Percentiles rank a stretch among this genome's conserved stretches.
phyloP scores from a whole-genome alignment of 306 rosid species.

The Boehmeria nivea region DNA sequence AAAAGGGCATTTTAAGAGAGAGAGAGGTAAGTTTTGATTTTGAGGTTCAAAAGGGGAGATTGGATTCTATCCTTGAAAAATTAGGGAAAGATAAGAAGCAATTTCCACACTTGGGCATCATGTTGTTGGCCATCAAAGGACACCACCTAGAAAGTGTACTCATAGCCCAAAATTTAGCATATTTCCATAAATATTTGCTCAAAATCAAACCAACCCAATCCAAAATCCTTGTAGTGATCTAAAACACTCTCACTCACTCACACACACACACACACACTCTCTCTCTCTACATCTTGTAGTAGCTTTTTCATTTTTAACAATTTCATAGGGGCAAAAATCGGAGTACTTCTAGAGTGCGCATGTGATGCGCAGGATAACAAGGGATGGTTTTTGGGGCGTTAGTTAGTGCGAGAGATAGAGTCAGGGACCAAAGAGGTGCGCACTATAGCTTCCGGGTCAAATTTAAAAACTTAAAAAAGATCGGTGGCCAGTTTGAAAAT shows the following conservation, averaged over 20 bases:
- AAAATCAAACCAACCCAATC: constrained; percentile 6
- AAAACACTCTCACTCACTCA: constrained; percentile 12
- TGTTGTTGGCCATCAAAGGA: constrained; percentile 78
- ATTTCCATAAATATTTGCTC: constrained; percentile 27
- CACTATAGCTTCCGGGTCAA: too few species aligned
- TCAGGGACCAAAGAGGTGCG: too few species aligned
- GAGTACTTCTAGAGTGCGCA: constrained; percentile 23
- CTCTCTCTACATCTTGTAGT: constrained; percentile 1
- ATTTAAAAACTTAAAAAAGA: background rate
- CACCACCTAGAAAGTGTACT: constrained; percentile 63
- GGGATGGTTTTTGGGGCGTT: too few species aligned
- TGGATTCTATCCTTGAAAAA: constrained; percentile 31
- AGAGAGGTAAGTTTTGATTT: constrained; percentile 13
- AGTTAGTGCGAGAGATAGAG: too few species aligned
- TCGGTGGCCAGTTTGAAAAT: background rate
- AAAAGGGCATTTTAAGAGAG: constrained; percentile 3
- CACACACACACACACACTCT: too few species aligned
- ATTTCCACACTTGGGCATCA: constrained; percentile 57
- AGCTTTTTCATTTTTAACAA: constrained; percentile 4
- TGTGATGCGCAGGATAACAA: constrained; percentile 20
- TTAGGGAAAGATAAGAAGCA: constrained; percentile 62
- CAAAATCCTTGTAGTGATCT: constrained; percentile 6
- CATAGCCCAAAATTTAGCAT: constrained; percentile 35
- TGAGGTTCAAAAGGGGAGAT: constrained; percentile 19
- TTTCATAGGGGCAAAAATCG: background rate